Base-by-base conservation (phyloP, 1,139 yeast species). In the Scheffersomyces stambukii region DNA sequence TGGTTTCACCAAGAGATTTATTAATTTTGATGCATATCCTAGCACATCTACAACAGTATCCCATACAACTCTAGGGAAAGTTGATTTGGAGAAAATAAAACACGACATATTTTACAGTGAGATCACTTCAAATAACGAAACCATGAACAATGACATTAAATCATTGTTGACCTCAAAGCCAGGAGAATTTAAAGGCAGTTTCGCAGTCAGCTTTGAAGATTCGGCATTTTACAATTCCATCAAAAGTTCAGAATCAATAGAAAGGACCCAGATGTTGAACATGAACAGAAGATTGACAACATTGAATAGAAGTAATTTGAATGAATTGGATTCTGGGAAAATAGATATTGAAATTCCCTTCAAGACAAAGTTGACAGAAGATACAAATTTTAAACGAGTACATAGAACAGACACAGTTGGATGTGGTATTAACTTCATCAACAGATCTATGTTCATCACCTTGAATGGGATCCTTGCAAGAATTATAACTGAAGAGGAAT, bases 361-460 rank as follows among this genome's bases (percentile, higher is more conserved):
- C 36, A 50, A 56, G 21, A 58, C 65, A 1, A 41, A 46, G 25
- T 24, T 40, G 11, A 23, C 27, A 8, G 34, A 35, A 14, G 35
- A 35, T 9, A 28, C 26, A 4, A 33, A 29, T 1, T 29, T 32
- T 3, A 48, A 44, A 22, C 48, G 50, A 25, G 27, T 45, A 1
- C 48, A 45, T 37, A 57, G 45, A 26, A 52, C 67, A 13, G 96
- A 88, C 52, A 64, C 73, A 2, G 67, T 89, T 39, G 97, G 97
- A 0, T 81, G 93, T 52, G 96, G 96, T 3, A 67, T 86, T 16
- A 82, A 88, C 56, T 82, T 75, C 44, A 63, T 72, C 16, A 74
- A 74, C 24, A 70, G 74, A 25, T 60, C 77, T 0, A 66, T 86
- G 3, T 89, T 88, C 45, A 76, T 77, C 40, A 88, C 96, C 0